Evolutionary conservation across 2,329 filamentous ascomycete genomes (phyloP).

Genomic region (Sarocladium strictum): DNA sequence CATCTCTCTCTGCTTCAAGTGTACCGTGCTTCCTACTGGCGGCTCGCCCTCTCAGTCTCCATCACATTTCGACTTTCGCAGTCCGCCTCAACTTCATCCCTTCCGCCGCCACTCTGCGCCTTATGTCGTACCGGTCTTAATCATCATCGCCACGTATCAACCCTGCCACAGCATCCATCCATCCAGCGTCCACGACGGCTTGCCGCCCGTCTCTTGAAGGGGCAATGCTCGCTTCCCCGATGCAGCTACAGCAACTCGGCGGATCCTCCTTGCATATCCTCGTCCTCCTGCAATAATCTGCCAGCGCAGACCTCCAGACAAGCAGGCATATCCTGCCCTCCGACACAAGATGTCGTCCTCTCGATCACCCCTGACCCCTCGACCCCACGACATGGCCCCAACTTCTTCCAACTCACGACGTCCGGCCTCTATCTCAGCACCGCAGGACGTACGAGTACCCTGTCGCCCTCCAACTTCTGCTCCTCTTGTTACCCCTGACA

Average conservation of each 20-base stretch:
- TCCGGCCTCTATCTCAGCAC: not conserved
- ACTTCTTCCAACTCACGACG: not conserved
- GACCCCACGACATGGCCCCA: not conserved
- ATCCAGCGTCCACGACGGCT: not conserved
- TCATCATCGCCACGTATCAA: slow-evolving; percentile 5
- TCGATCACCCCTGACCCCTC: not conserved
- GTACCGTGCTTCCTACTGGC: too few relatives aligned
- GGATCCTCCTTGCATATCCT: slow-evolving; percentile 3
- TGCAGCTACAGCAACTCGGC: slow-evolving; percentile 5
- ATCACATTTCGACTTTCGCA: not conserved
- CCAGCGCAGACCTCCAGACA: not conserved
- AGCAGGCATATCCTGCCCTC: not conserved
- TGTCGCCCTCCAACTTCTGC: slow-evolving; percentile 18
- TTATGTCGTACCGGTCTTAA: not conserved
- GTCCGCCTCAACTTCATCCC: not conserved
- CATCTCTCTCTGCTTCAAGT: not conserved
- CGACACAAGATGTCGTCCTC: slow-evolving; percentile 4
- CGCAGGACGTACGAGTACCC: slow-evolving; percentile 15
- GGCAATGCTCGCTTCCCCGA: slow-evolving; percentile 6
- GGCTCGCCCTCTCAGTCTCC: not conserved
- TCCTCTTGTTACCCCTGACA: slow-evolving; percentile 17
- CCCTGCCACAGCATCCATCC: slow-evolving; percentile 7
- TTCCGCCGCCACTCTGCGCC: not conserved
- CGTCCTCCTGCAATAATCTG: slow-evolving; percentile 5
- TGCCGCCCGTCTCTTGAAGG: slow-evolving; percentile 4